A percentile compares a stretch with the other conserved stretches of the same genome.
Evolutionary conservation across 148 eudicot genomes (phyloP).

Genomic region (Arbutus unedo): DNA sequence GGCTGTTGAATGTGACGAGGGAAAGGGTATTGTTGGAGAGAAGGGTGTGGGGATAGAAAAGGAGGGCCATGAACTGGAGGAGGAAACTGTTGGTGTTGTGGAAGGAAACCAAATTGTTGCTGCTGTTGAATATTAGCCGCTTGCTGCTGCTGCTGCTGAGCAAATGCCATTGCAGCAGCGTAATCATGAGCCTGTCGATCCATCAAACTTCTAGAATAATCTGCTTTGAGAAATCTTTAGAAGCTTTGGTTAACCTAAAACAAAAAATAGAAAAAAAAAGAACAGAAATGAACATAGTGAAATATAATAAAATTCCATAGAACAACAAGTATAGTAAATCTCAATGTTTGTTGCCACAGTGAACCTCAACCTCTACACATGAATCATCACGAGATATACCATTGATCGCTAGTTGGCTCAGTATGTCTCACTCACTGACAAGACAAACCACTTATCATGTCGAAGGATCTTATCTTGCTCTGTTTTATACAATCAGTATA

Average conservation of each 20-base stretch:
- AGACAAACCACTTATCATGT: neutral
- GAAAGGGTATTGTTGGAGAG: constrained; percentile 74
- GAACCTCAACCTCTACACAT: neutral
- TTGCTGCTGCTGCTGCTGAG: constrained; percentile 89
- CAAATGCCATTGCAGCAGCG: constrained; percentile 76
- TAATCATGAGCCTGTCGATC: constrained; percentile 88
- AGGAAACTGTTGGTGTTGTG: constrained; percentile 83
- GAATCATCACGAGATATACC: neutral
- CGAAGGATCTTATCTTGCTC: neutral
- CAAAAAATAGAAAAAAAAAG: neutral
- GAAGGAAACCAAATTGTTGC: constrained; percentile 77
- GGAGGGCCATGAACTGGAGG: constrained; percentile 79
- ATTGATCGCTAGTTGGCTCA: neutral
- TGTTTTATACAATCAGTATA: neutral
- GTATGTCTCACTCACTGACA: neutral
- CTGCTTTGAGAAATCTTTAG: neutral
- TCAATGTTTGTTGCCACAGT: neutral
- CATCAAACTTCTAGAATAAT: constrained; percentile 33
- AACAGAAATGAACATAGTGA: neutral
- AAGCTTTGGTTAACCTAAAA: neutral
- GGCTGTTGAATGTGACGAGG: constrained; percentile 67
- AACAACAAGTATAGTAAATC: neutral
- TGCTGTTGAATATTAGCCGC: constrained; percentile 64
- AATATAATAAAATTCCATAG: neutral
- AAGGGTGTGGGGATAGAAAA: constrained; percentile 70